Conservation (phyloP, 2,329 filamentous ascomycete genomes). For the Graphilbum fragrans region DNA sequence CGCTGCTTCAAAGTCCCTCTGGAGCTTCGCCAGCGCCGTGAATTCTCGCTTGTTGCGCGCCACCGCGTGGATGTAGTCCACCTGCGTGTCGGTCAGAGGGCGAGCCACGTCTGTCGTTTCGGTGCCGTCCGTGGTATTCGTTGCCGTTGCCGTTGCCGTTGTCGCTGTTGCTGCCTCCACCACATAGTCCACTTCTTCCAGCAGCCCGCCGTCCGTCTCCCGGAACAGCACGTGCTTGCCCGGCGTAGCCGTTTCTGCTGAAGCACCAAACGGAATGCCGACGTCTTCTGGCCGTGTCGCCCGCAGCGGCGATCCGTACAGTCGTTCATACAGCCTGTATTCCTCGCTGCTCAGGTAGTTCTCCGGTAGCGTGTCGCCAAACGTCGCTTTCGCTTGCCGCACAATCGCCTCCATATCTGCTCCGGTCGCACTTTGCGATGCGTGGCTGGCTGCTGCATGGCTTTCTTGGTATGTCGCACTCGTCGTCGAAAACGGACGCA, state of each 20-base stretch:
- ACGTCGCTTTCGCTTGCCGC: constrained; percentile 59
- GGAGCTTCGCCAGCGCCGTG: constrained; percentile 39
- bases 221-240: constrained; percentile 37
- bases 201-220: constrained; percentile 40
- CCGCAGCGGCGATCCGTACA: constrained; percentile 67
- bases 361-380: constrained; percentile 64
- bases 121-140: constrained; percentile 17
- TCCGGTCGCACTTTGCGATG: background rate
- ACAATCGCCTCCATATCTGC: constrained; percentile 49
- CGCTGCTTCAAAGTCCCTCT: constrained; percentile 42
- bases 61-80: constrained; percentile 32
- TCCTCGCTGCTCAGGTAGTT: constrained; percentile 60
- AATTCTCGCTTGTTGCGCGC: constrained; percentile 44
- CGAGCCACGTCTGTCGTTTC: constrained; percentile 2
- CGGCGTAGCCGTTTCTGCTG: background rate
- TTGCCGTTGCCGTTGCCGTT: constrained; percentile 16
- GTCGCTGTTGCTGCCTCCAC: constrained; percentile 10
- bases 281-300: constrained; percentile 49
- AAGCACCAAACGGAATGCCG: constrained; percentile 23
- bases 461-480: background rate
- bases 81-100: constrained; percentile 19
- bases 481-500: constrained; percentile 4
- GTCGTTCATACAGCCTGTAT: constrained; percentile 60
- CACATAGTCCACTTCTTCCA: constrained; percentile 49
- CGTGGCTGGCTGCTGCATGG: background rate